phyloP scores from a whole-genome alignment of 2,329 filamentous ascomycete genomes.

The Talaromyces rugulosus region DNA sequence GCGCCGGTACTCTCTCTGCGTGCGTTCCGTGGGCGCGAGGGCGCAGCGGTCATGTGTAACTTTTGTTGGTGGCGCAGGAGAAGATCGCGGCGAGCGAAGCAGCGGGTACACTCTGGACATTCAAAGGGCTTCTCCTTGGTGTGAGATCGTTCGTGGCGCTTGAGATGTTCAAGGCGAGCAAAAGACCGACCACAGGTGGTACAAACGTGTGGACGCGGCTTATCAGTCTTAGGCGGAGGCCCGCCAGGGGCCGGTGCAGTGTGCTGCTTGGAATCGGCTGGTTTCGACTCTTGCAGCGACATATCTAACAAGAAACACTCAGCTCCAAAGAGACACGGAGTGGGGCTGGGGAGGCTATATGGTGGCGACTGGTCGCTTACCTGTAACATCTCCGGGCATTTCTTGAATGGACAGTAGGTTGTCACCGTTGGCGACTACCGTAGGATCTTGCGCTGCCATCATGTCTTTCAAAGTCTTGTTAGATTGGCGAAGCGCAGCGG shows the following conservation, averaged over 20 bases:
- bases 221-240: conserved; percentile 91
- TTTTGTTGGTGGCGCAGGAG: conserved; percentile 96
- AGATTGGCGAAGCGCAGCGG: not conserved
- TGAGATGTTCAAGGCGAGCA: conserved; percentile 90
- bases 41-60: conserved; percentile 86
- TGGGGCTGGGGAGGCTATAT: conserved; percentile 12
- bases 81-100: conserved; percentile 89
- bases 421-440: conserved; percentile 31
- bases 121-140: conserved; percentile 99
- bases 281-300: conserved; percentile 26
- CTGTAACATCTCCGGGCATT: conserved; percentile 32
- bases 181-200: conserved; percentile 88
- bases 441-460: conserved; percentile 35
- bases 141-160: conserved; percentile 95
- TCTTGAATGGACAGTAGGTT: conserved; percentile 41
- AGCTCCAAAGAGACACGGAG: conserved; percentile 13
- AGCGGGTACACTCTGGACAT: conserved; percentile 88
- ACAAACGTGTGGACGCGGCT: conserved; percentile 92
- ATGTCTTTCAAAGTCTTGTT: conserved; percentile 30
- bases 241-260: conserved; percentile 40
- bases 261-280: conserved; percentile 24
- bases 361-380: conserved; percentile 24
- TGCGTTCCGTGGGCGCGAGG: conserved; percentile 75
- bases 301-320: conserved; percentile 16
- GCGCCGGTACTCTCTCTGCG: conserved; percentile 83